A percentile compares a stretch with the other conserved stretches of the same genome.
phyloP scores from a whole-genome alignment of 2,329 filamentous ascomycete species.

The Fusarium globosum region DNA sequence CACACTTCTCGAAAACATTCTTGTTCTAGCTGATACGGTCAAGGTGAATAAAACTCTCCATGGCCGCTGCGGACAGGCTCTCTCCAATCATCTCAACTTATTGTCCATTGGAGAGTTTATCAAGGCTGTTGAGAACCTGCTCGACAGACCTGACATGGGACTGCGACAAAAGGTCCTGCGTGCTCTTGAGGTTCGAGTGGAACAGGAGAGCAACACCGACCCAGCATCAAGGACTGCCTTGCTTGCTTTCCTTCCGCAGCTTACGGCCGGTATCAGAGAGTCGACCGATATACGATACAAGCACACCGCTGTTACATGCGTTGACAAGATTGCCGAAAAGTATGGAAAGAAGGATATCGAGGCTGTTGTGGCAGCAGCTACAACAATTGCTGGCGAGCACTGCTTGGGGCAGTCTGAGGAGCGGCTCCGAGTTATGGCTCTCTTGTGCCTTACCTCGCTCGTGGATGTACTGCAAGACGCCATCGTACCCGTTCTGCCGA shows the following conservation, averaged over 20 bases:
- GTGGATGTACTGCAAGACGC: conserved; percentile 89
- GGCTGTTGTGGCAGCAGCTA: conserved; percentile 78
- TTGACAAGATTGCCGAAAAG: conserved; percentile 93
- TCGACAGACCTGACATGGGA: conserved; percentile 79
- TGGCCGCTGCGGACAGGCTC: conserved; percentile 72
- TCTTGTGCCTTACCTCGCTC: conserved; percentile 88
- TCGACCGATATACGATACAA: conserved; percentile 80
- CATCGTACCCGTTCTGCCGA: conserved; percentile 84
- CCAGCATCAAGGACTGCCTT: conserved; percentile 74
- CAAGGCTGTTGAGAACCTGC: conserved; percentile 83
- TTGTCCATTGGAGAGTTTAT: conserved; percentile 90
- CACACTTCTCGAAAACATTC: conserved; percentile 71
- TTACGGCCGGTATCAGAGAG: conserved; percentile 80
- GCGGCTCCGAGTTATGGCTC: conserved; percentile 81
- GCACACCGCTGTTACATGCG: conserved; percentile 86
- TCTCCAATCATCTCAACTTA: conserved; percentile 84
- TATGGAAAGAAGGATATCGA: conserved; percentile 92
- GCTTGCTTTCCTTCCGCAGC: conserved; percentile 80
- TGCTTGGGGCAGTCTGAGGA: conserved; percentile 81
- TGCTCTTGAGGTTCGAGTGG: conserved; percentile 83
- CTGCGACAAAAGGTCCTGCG: conserved; percentile 83
- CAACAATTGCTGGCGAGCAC: conserved; percentile 78
- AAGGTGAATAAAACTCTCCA: conserved; percentile 67
- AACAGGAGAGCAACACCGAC: conserved; percentile 77
- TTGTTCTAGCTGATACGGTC: conserved; percentile 73